Evolutionary conservation across 177 flowering plant genomes (phyloP), one percentile per base, ranked within the genome.

Genomic region (Telopea speciosissima): DNA sequence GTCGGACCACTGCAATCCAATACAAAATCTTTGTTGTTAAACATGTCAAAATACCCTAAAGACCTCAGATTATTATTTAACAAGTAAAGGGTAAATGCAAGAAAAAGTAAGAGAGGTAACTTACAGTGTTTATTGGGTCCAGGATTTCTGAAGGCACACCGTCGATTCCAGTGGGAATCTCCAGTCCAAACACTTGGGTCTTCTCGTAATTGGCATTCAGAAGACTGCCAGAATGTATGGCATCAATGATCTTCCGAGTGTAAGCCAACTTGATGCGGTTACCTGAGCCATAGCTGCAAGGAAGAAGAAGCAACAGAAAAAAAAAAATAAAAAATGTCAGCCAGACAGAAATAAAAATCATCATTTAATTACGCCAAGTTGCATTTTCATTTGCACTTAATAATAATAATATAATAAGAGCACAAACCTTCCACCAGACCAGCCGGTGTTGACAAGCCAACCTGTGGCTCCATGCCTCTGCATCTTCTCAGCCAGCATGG

Each of bases 371-470:
- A 36, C 8, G 54, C 19, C 3, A 49, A 49, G 19, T 49, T 49
- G 40, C 54, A 49, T 49, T 2, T 1, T 49, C 8, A 10, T 3
- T 13, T 28, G 31, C 3, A 2, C 31, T 28, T 28, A 4, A 28
- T 28, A 28, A 28, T 28, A 28, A 28, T 28, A 28, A 16, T 0
- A 45, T 8, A 12, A 8, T 3, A 45, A 45, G 5, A 69, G 62
- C 64, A 44, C 22, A 31, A 84, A 95, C 99, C 99, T 93, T 78
- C 99, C 99, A 73, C 93, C 98, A 8, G 98, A 91, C 99, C 99
- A 96, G 62, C 99, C 99, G 11, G 99, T 96, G 90, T 96, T 96
- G 70, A 96, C 99, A 31, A 96, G 99, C 99, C 99, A 95, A 40
- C 92, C 99, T 0, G 99, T 95, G 25, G 99, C 96, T 3, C 99